These are phyloP conservation scores for Canavalia ensiformis DNA, from an alignment of 306 rosid genomes.

Conservation along the genomic window DNA sequence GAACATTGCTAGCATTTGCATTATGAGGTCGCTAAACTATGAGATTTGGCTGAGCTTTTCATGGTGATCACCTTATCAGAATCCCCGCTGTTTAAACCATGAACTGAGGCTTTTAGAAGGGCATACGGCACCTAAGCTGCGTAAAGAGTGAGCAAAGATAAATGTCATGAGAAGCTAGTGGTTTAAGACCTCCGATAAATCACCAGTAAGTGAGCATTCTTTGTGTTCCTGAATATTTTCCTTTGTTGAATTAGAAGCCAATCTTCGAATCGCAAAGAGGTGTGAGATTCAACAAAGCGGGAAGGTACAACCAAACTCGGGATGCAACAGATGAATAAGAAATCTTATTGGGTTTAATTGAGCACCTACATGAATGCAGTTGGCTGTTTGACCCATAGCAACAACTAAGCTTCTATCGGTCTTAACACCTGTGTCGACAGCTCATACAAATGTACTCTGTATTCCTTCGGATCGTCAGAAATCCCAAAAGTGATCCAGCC, in stretches of 20 bases:
- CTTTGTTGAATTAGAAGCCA: conserved; percentile 55
- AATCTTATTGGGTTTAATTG: conserved; percentile 37
- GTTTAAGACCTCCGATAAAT: background rate
- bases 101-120: conserved; percentile 28
- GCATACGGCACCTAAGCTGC: background rate
- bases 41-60: too few species aligned
- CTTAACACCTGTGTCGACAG: background rate
- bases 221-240: conserved; percentile 57
- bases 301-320: conserved; percentile 45
- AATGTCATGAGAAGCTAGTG: conserved; percentile 1
- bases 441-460: conserved; percentile 7
- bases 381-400: conserved; percentile 10
- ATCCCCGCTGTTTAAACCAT: background rate
- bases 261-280: conserved; percentile 57
- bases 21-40: too few species aligned
- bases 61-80: background rate
- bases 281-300: conserved; percentile 44
- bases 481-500: conserved; percentile 50
- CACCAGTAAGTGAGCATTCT: conserved; percentile 12
- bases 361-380: conserved; percentile 32
- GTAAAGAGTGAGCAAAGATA: background rate
- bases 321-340: conserved; percentile 15
- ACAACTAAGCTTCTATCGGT: conserved; percentile 31
- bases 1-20: too few species aligned
- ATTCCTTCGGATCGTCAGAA: conserved; percentile 18